Percentiles rank a stretch among this genome's conserved stretches.
phyloP scores from a whole-genome alignment of 345 rosid species.

The Balakata baccata region DNA sequence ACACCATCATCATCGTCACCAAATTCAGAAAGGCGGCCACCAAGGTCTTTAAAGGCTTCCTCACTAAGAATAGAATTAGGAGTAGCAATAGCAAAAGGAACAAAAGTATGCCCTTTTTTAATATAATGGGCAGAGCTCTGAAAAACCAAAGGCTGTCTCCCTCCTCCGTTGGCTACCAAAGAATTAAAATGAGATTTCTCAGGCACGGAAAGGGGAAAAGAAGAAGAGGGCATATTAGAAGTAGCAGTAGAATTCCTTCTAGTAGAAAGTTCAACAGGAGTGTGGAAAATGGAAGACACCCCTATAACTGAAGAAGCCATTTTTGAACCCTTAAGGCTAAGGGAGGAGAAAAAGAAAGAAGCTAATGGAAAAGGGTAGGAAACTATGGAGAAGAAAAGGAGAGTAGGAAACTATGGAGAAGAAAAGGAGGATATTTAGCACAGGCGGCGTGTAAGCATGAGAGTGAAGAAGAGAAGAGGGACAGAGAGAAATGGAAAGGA shows the following conservation, averaged over 20 bases:
- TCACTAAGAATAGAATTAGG: constrained; percentile 83
- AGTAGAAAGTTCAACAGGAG: constrained; percentile 5
- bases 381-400: background rate
- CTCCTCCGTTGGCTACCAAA: constrained; percentile 18
- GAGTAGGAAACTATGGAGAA: no score
- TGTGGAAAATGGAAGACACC: constrained; percentile 25
- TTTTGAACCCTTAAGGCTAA: background rate
- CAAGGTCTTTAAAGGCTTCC: constrained; percentile 76
- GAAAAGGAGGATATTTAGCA: no score
- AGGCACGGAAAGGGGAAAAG: background rate
- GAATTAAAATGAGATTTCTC: constrained; percentile 23
- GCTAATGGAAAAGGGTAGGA: no score
- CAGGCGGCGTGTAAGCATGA: no score
- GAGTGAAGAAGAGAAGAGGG: background rate
- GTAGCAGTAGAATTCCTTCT: background rate
- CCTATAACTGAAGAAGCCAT: constrained; percentile 23
- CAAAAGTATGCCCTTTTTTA: constrained; percentile 3
- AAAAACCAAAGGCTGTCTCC: constrained; percentile 2
- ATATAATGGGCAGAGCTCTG: constrained; percentile 29
- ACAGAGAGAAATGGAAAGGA: constrained; percentile 7
- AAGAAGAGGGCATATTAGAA: background rate
- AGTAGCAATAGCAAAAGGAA: constrained; percentile 64
- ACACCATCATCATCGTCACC: constrained; percentile 26
- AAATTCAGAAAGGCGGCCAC: constrained; percentile 30
- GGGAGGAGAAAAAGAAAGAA: background rate